Percentiles rank a stretch among this genome's conserved stretches.
Conservation (phyloP, 768 basidiomycete genomes). For the Plicaturopsis crispa region DNA sequence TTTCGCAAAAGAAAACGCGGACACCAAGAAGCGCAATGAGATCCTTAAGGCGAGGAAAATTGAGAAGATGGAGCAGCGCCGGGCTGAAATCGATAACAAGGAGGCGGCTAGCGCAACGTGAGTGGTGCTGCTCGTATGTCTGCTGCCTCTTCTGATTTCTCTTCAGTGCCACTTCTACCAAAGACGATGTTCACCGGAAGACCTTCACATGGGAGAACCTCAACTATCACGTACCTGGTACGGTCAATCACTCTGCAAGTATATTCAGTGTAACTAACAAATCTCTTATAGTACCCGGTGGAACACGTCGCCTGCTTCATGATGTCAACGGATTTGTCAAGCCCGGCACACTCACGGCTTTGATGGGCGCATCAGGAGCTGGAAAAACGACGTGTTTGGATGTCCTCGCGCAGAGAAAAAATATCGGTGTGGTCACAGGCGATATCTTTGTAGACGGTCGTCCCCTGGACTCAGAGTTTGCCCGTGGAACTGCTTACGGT, state of each 20-base stretch:
- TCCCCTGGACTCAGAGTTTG: constrained; percentile 48
- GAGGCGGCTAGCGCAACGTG: constrained; percentile 8
- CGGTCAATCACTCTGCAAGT: no score
- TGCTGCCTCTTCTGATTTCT: background rate
- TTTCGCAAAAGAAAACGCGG: constrained; percentile 50
- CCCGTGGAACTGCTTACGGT: constrained; percentile 75
- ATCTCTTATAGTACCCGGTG: constrained; percentile 51
- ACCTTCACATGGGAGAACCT: constrained; percentile 79
- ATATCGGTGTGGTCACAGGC: constrained; percentile 58
- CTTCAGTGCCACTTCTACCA: constrained; percentile 1
- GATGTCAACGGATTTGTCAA: constrained; percentile 77
- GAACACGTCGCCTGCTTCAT: constrained; percentile 56
- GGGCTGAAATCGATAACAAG: constrained; percentile 18
- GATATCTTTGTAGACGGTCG: constrained; percentile 61
- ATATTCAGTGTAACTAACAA: no score
- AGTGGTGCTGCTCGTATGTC: background rate
- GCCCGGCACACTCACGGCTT: constrained; percentile 81
- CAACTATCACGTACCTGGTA: constrained; percentile 73
- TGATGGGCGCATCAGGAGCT: constrained; percentile 84
- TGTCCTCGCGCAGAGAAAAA: constrained; percentile 68
- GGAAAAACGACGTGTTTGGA: constrained; percentile 74
- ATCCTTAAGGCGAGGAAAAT: constrained; percentile 45
- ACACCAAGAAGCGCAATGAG: constrained; percentile 48
- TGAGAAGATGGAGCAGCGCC: constrained; percentile 23
- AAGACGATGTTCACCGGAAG: constrained; percentile 34